These are phyloP conservation scores for Kodamaea sp. DNA, from an alignment of 1,139 yeast genomes.

Conservation along the genomic window DNA sequence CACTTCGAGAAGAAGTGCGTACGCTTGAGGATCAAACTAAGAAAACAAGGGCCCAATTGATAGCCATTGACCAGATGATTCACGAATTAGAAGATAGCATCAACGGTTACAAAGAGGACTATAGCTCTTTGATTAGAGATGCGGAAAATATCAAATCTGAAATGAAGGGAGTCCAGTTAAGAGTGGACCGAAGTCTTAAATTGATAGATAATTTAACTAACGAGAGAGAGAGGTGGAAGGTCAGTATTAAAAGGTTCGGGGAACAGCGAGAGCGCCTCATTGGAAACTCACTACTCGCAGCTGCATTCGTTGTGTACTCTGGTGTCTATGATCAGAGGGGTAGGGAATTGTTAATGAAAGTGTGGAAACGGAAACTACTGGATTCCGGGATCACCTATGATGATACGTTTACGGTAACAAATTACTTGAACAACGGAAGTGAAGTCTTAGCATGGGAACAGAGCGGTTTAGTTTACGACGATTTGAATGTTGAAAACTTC, in stretches of 20 bases:
- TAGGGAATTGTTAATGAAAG: conserved; percentile 37
- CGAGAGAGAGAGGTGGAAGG: conserved; percentile 80
- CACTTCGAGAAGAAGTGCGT: conserved; percentile 68
- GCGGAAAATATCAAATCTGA: conserved; percentile 74
- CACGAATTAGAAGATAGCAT: conserved; percentile 70
- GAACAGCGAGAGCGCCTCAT: conserved; percentile 47
- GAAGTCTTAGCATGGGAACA: conserved; percentile 54
- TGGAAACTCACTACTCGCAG: conserved; percentile 66
- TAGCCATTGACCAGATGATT: conserved; percentile 82
- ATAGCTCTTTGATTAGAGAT: conserved; percentile 74
- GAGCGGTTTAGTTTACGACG: conserved; percentile 57
- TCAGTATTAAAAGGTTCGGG: conserved; percentile 53
- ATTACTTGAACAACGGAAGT: conserved; percentile 41
- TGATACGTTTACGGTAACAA: conserved; percentile 30
- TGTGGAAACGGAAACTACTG: conserved; percentile 46
- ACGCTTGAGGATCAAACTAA: conserved; percentile 59
- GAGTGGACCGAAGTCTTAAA: conserved; percentile 62
- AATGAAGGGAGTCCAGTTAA: conserved; percentile 61
- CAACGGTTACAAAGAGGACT: conserved; percentile 63
- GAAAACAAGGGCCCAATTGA: conserved; percentile 65
- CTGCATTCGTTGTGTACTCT: conserved; percentile 62
- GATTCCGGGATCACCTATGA: conserved; percentile 45
- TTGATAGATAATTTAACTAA: conserved; percentile 63
- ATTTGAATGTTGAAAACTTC: conserved; percentile 63
- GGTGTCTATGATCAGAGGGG: conserved; percentile 61